These are phyloP conservation scores for Pichia heedii DNA, from an alignment of 805 yeast genomes.

Conservation along the genomic window DNA sequence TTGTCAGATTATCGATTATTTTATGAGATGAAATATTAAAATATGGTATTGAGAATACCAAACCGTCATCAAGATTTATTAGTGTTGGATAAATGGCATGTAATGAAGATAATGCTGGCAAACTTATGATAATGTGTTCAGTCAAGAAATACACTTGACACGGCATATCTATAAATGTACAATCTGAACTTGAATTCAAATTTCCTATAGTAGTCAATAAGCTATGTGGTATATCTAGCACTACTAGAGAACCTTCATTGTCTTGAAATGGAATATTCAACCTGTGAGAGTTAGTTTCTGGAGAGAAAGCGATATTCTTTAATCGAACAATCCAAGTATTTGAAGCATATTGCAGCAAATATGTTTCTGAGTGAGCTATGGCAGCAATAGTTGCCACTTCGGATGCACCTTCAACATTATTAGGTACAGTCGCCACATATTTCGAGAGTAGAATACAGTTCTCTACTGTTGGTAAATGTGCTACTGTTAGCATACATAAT, in stretches of 20 bases:
- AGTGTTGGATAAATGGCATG: not conserved
- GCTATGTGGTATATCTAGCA: too few species aligned
- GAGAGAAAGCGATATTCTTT: conserved; percentile 7
- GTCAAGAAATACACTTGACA: conserved; percentile 21
- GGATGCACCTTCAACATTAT: too few species aligned
- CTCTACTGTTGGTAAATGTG: conserved; percentile 20
- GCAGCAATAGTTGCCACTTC: conserved; percentile 14
- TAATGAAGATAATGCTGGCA: conserved; percentile 8
- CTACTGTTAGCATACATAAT: not conserved
- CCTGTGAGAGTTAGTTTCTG: not conserved
- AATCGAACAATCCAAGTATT: conserved; percentile 15
- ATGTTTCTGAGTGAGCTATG: conserved; percentile 5
- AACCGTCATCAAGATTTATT: conserved; percentile 1
- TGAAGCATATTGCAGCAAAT: conserved; percentile 16
- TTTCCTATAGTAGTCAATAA: too few species aligned
- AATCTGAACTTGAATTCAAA: conserved; percentile 5
- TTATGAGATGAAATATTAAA: conserved; percentile 15
- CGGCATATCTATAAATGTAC: conserved; percentile 5
- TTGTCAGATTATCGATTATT: conserved; percentile 13
- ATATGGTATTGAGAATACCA: conserved; percentile 17
- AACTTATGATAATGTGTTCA: conserved; percentile 14
- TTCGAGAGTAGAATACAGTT: conserved; percentile 16
- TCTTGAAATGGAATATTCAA: not conserved
- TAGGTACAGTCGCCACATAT: too few species aligned
- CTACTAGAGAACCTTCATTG: too few species aligned